A percentile compares a stretch with the other conserved stretches of the same genome.
These are phyloP conservation scores for Brassica rapa DNA, from an alignment of 345 rosid species.

Conservation along the genomic window DNA sequence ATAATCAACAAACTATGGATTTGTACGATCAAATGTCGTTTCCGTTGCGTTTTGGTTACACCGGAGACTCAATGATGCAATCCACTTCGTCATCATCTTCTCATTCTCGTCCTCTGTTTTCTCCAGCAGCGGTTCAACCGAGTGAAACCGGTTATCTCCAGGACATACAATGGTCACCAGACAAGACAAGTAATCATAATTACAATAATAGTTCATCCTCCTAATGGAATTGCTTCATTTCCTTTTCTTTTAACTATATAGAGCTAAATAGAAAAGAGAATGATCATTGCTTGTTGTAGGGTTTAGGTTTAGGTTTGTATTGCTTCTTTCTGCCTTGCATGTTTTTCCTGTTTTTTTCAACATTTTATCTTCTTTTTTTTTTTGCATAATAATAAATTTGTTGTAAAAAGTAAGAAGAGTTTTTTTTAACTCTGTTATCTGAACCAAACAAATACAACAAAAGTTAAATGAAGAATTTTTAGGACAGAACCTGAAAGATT, in stretches of 20 bases:
- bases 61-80: slow-evolving; percentile 32
- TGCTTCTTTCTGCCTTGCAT: slow-evolving; percentile 8
- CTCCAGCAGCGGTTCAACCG: slow-evolving; percentile 20
- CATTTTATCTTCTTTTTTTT: not conserved
- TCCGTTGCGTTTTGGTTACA: slow-evolving; percentile 41
- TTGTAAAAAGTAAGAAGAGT: not conserved
- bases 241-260: too few species aligned
- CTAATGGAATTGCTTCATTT: slow-evolving; percentile 5
- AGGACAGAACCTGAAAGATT: not conserved
- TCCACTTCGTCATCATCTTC: slow-evolving; percentile 32
- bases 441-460: slow-evolving; percentile 4
- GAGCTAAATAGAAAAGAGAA: not conserved
- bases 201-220: slow-evolving; percentile 27
- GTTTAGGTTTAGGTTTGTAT: slow-evolving; percentile 23
- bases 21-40: slow-evolving; percentile 48
- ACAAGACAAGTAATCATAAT: slow-evolving; percentile 17
- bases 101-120: slow-evolving; percentile 30
- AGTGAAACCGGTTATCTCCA: slow-evolving; percentile 25
- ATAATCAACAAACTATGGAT: slow-evolving; percentile 32
- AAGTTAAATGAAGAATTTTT: slow-evolving; percentile 4
- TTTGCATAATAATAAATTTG: not conserved
- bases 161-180: slow-evolving; percentile 32
- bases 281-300: slow-evolving; percentile 2
- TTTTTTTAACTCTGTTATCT: not conserved
- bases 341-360: not conserved